Conservation (phyloP, 208 protist genomes). For the Endotrypanum monterogeii region DNA sequence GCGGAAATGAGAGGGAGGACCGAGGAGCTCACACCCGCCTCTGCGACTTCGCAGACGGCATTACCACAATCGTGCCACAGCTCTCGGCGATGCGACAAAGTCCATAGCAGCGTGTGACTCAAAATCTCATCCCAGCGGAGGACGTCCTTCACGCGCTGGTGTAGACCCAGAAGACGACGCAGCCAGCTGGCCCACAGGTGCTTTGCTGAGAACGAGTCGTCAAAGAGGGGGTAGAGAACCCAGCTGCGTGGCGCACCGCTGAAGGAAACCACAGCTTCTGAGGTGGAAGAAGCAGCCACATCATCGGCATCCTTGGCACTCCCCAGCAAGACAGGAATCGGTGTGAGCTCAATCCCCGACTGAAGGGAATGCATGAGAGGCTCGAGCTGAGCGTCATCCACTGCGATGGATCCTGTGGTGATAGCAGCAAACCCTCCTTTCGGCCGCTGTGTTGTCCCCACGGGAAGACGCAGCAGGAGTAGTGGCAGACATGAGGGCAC, state of each 20-base stretch:
- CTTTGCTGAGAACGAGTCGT: slow-evolving; percentile 30
- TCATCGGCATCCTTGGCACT: background rate
- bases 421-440: background rate
- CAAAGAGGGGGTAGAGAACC: slow-evolving; percentile 56
- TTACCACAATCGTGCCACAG: slow-evolving; percentile 10
- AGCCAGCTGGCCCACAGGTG: slow-evolving; percentile 49
- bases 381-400: background rate
- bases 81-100: slow-evolving; percentile 30
- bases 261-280: slow-evolving; percentile 6
- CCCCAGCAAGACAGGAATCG: slow-evolving; percentile 9
- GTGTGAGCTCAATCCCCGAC: slow-evolving; percentile 16
- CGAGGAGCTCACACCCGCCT: background rate
- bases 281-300: background rate
- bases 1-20: background rate
- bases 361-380: slow-evolving; percentile 15
- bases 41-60: background rate
- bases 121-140: slow-evolving; percentile 53
- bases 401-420: background rate
- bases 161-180: slow-evolving; percentile 33
- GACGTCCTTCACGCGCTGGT: slow-evolving; percentile 42
- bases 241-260: slow-evolving; percentile 38
- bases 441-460: background rate
- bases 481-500: slow-evolving; percentile 16
- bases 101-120: slow-evolving; percentile 50
- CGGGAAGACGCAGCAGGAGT: background rate